Conservation (phyloP, 2,329 filamentous ascomycete genomes). For the Microcyclospora tardicrescens region DNA sequence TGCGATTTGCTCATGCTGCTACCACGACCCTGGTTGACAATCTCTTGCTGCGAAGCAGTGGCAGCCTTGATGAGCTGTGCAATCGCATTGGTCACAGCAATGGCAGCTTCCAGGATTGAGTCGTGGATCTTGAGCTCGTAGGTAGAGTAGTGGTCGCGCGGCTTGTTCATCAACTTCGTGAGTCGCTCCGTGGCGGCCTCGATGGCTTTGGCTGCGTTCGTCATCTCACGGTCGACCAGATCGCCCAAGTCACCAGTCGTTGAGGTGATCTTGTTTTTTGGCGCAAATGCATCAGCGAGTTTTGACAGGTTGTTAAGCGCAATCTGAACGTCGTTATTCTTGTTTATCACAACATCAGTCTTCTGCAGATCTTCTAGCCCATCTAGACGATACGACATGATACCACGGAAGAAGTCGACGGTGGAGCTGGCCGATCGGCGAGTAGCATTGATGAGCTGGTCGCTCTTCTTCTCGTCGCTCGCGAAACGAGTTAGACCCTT, state of each 20-base stretch:
- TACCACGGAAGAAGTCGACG: constrained; percentile 85
- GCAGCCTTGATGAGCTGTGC: constrained; percentile 90
- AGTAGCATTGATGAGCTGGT: constrained; percentile 69
- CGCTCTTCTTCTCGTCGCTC: constrained; percentile 87
- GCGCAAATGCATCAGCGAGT: constrained; percentile 80
- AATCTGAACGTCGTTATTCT: constrained; percentile 90
- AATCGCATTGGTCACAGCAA: constrained; percentile 88
- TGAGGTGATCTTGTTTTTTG: constrained; percentile 69
- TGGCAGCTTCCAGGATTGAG: constrained; percentile 82
- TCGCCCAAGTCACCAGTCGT: constrained; percentile 80
- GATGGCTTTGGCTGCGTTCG: constrained; percentile 89
- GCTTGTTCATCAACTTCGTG: constrained; percentile 88
- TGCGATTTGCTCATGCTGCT: constrained; percentile 62
- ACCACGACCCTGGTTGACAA: constrained; percentile 83
- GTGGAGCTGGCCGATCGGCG: constrained; percentile 75
- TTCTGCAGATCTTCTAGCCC: constrained; percentile 83
- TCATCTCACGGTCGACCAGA: constrained; percentile 80
- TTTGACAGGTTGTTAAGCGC: constrained; percentile 90
- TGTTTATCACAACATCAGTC: constrained; percentile 94
- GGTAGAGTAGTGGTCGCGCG: constrained; percentile 86
- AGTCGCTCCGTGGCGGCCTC: constrained; percentile 81
- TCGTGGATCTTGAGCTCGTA: constrained; percentile 96
- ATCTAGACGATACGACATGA: constrained; percentile 88
- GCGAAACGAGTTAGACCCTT: constrained; percentile 90
- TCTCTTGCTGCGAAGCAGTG: constrained; percentile 85